Percentiles rank a stretch among this genome's conserved stretches.
These are phyloP conservation scores for Pyrenula massariospora DNA, from an alignment of 495 filamentous ascomycete genomes.

Conservation along the genomic window DNA sequence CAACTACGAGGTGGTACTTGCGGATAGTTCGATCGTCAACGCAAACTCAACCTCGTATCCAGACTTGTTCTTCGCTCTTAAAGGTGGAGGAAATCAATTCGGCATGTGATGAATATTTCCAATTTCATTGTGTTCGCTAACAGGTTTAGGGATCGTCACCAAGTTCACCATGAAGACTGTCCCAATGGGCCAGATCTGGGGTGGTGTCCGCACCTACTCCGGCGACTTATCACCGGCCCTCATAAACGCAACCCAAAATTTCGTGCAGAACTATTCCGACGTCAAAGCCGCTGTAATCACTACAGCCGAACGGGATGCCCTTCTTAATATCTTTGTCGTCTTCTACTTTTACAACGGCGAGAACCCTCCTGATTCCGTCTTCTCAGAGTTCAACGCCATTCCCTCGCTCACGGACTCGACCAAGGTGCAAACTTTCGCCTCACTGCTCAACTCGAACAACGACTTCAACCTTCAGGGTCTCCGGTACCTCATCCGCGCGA, in stretches of 20 bases:
- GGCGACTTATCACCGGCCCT: constrained; percentile 3
- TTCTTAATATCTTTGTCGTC: constrained; percentile 6
- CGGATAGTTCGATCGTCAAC: constrained; percentile 39
- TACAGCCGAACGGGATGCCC: constrained; percentile 26
- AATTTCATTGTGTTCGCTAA: too few species aligned
- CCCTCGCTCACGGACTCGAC: constrained; percentile 21
- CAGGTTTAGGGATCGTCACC: constrained; percentile 34
- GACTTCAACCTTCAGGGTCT: constrained; percentile 25
- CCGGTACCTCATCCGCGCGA: constrained; percentile 28
- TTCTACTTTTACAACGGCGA: constrained; percentile 29
- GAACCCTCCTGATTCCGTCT: constrained; percentile 25
- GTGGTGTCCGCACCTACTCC: constrained; percentile 15
- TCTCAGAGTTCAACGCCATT: constrained; percentile 28
- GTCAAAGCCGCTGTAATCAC: constrained; percentile 17
- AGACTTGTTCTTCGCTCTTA: constrained; percentile 20
- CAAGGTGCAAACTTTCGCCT: constrained; percentile 26
- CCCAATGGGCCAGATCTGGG: constrained; percentile 21
- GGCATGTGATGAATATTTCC: too few species aligned
- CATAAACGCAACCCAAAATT: constrained; percentile 12
- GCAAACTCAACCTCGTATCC: constrained; percentile 21
- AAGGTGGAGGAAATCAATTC: constrained; percentile 27
- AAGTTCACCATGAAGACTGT: constrained; percentile 29
- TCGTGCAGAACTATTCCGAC: constrained; percentile 13
- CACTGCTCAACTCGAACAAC: constrained; percentile 30
- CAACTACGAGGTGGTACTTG: constrained; percentile 44